Percentiles rank a stretch among this genome's conserved stretches.
Conservation (phyloP, 352 stramenopile species). For the Lagenidium giganteum region DNA sequence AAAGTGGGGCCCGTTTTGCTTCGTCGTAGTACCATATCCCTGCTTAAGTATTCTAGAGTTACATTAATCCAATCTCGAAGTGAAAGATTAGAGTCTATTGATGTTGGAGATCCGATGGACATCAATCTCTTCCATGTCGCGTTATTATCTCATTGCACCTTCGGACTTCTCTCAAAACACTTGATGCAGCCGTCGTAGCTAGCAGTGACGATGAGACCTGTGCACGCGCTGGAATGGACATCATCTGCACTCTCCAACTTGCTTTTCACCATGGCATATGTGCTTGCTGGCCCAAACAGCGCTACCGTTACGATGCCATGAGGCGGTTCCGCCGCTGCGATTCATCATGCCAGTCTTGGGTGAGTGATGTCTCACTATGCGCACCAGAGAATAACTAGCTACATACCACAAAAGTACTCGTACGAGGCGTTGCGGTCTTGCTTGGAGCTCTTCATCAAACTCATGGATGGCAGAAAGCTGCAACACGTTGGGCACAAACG, state of each 20-base stretch:
- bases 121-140: background rate
- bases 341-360: background rate
- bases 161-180: slow-evolving; percentile 56
- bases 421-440: slow-evolving; percentile 78
- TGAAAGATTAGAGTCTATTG: no score
- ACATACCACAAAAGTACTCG: slow-evolving; percentile 71
- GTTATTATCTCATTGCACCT: slow-evolving; percentile 12
- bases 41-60: no score
- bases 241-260: slow-evolving; percentile 58
- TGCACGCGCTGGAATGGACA: slow-evolving; percentile 64
- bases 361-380: background rate
- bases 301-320: slow-evolving; percentile 78
- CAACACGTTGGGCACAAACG: background rate
- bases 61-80: no score
- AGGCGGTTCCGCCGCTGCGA: slow-evolving; percentile 58
- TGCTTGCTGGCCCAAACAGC: slow-evolving; percentile 75
- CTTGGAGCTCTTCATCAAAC: slow-evolving; percentile 64
- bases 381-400: no score
- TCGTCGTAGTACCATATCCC: no score
- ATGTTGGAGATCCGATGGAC: no score
- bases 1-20: slow-evolving; percentile 1
- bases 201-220: slow-evolving; percentile 72
- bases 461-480: slow-evolving; percentile 41
- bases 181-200: slow-evolving; percentile 85
- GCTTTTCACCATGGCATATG: slow-evolving; percentile 75